These are phyloP conservation scores for Xylaria digitata DNA, from an alignment of 2,329 filamentous ascomycete genomes.

Conservation along the genomic window DNA sequence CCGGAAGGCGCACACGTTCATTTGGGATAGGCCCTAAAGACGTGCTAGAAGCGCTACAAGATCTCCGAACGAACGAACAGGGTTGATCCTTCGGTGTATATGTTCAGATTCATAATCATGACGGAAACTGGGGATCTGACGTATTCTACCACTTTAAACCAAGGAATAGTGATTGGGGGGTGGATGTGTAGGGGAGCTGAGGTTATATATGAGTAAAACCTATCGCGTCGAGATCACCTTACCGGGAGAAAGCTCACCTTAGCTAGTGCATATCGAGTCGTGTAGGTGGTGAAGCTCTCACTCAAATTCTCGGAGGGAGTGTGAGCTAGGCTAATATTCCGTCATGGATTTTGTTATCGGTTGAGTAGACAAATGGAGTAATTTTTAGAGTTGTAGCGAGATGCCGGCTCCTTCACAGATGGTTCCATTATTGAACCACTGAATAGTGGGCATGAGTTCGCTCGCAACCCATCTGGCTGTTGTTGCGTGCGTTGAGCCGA, in stretches of 20 bases:
- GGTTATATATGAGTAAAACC: constrained; percentile 40
- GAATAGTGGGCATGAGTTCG: constrained; percentile 60
- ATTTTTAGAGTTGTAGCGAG: constrained; percentile 29
- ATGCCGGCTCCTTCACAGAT: constrained; percentile 53
- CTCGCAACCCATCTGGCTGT: constrained; percentile 71
- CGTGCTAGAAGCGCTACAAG: constrained; percentile 30
- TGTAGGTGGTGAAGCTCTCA: background rate
- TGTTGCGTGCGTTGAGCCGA: constrained; percentile 66
- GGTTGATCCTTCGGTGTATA: constrained; percentile 32
- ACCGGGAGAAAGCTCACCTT: constrained; percentile 1
- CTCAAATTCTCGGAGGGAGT: background rate
- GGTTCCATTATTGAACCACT: constrained; percentile 64
- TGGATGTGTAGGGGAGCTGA: constrained; percentile 36
- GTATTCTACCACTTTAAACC: constrained; percentile 29
- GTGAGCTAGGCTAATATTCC: background rate
- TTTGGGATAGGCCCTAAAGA: constrained; percentile 32
- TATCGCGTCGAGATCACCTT: background rate
- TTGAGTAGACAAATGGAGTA: background rate
- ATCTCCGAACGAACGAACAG: constrained; percentile 23
- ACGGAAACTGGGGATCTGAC: constrained; percentile 36
- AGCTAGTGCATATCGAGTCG: constrained; percentile 23
- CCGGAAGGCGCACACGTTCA: constrained; percentile 23
- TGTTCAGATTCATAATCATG: constrained; percentile 31
- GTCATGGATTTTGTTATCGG: background rate
- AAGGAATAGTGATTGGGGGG: constrained; percentile 36